Evolutionary conservation across 2,329 filamentous ascomycete species (phyloP).

Genomic region (Colletotrichum salicis): DNA sequence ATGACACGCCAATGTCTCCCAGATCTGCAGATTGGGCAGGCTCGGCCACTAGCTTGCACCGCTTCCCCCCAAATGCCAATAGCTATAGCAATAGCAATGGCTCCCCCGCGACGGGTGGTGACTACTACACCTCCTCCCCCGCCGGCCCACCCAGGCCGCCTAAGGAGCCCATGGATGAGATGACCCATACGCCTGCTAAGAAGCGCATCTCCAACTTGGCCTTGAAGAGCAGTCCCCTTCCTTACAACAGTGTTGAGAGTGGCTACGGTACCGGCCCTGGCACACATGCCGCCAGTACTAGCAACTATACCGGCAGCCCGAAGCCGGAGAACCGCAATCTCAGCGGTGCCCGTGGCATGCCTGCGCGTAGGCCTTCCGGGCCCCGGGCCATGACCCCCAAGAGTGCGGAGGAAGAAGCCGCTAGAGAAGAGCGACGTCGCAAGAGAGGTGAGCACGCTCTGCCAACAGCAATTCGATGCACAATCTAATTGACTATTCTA

Average conservation of each 20-base stretch:
- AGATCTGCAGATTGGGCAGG: conserved; percentile 71
- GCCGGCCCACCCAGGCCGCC: conserved; percentile 66
- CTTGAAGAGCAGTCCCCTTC: conserved; percentile 63
- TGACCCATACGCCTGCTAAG: conserved; percentile 56
- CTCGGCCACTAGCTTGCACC: conserved; percentile 68
- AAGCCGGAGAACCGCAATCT: conserved; percentile 68
- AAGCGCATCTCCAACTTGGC: conserved; percentile 62
- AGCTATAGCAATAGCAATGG: conserved; percentile 63
- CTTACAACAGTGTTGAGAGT: conserved; percentile 66
- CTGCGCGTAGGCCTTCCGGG: conserved; percentile 66
- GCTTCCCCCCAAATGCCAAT: conserved; percentile 59
- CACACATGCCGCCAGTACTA: conserved; percentile 61
- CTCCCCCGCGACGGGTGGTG: conserved; percentile 45
- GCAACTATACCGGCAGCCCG: conserved; percentile 63
- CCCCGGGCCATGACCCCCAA: conserved; percentile 71
- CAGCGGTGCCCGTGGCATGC: conserved; percentile 62
- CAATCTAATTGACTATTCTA: conserved; percentile 40
- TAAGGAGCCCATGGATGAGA: conserved; percentile 67
- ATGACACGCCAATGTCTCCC: conserved; percentile 69
- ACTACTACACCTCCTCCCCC: conserved; percentile 60
- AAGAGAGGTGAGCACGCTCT: conserved; percentile 63
- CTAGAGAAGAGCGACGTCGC: conserved; percentile 59
- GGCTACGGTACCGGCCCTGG: conserved; percentile 62
- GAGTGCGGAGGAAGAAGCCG: conserved; percentile 58
- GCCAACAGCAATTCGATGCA: not conserved